Base-by-base conservation (phyloP, 2,329 filamentous ascomycete genomes). In the Pseudocercospora eumusae region DNA sequence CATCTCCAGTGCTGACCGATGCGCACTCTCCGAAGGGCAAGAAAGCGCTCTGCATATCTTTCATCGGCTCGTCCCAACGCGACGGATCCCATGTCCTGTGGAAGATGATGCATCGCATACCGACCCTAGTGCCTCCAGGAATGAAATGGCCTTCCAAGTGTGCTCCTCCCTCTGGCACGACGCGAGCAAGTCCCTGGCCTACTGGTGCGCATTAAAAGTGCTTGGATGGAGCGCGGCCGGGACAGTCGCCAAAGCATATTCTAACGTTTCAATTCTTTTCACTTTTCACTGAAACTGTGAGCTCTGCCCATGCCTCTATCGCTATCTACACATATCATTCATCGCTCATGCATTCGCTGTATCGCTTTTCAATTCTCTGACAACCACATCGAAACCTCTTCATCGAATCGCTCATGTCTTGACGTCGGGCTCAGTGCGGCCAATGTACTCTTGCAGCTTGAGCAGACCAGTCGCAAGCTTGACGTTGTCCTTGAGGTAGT, bases 391-490 rank as follows among this genome's bases (percentile, higher is more conserved):
- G 27, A 60, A 56, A 36, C 23, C 18, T 27, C 21, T 53, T 31
- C 9, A 1, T 13, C 31, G 21, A 55, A 18, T 3, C 21, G 44
- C 57, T 80, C 88, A 98, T 64, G 93, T 99, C 88, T 93, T 96
- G 73, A 99, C 95, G 80, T 96, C 92, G 36, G 95, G 95, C 82
- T 96, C 90, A 71, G 92, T 92, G 64, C 93, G 88, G 75, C 92
- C 93, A 71, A 98, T 87, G 75, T 89, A 92, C 82, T 97, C 90
- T 83, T 97, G 91, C 78, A 99, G 89, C 83, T 93, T 92, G 75
- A 99, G 83, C 63, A 99, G 82, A 59, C 88, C 86, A 2, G 92
- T 90, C 21, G 93, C 91, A 70, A 96, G 86, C 75, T 88, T 85
- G 73, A 99, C 91, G 75, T 96, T 92, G 61, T 91, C 90, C 82